Base-by-base conservation (phyloP, 129 eudicot species). In the Escallonia rubra region DNA sequence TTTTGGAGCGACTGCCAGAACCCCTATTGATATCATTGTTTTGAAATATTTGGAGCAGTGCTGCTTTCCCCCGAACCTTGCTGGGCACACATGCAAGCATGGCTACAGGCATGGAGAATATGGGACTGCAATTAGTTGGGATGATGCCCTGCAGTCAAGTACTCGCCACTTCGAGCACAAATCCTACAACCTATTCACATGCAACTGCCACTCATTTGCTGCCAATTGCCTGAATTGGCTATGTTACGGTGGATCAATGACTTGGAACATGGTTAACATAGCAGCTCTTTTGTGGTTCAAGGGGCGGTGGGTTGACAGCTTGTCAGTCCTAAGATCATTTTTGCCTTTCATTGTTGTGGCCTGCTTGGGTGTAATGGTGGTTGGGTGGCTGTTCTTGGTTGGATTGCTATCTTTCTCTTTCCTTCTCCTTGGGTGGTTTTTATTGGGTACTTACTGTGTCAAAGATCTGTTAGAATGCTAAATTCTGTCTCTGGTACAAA, bases 91-190 rank as follows among this genome's bases (percentile, higher is more conserved):
- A 51, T 93, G 98, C 69, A 93, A 80, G 77, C 78, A 82, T 6
- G 81, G 95, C 34, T 89, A 84, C 79, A 75, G 56, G 68, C 98
- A 92, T 39, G 56, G 84, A 10, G 96, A 89, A 64, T 79, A 42
- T 45, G 98, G 98, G 41, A 71, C 82, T 7, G 90, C 90, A 48
- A 82, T 89, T 41, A 69, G 89, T n/a, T 92, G 98, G 98, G 92
- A 93, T 8, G 96, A 89, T 14, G 88, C 92, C 4, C 56, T 93
- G 14, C 90, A 65, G 8, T 69, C 83, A 56, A 84, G 90, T 65
- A 66, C 60, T 51, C 87, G 89, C 2, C 72, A 80, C 49, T 88
- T 81, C 75, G 95, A 93, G 84, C 84, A 86, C 87, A 86, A 76
- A 81, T 84, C 95, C 1, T 89, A 84, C 69, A 93, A 93, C 75